Base-by-base conservation (phyloP, 306 rosid genomes). In the Citrullus colocynthis region DNA sequence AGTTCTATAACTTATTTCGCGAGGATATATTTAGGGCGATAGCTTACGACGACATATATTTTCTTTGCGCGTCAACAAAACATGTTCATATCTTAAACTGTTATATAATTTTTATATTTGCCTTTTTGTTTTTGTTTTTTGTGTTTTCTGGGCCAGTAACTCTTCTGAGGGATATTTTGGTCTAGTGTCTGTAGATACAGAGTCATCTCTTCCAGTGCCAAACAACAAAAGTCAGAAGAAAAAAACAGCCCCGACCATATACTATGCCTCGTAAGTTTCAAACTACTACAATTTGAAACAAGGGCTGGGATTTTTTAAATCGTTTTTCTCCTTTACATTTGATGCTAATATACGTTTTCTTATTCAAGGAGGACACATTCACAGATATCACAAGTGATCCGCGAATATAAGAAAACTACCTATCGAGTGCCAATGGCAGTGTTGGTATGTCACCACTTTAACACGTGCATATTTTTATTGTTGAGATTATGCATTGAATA, bases 381-480 rank as follows among this genome's bases (percentile, higher is more conserved):
- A 52, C 98, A 94, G 82, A 89, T 94, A 80, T 83, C 97, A 82
- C 98, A 91, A 85, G 93, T 94, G 66, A 56, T 94, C 63, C 90
- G 93, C 6, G 98, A 94, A 85, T 82, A 90, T 81, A 84, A 88
- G 67, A 94, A 94, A 85, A 94, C 97, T 28, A 20, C 90, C 78
- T 94, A 94, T 83, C 87, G 96, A 73, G 98, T 91, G 72, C 91
- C 97, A 0, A 94, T 94, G 98, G 85, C 96, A 44, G 91, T 91
- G 78, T 78, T 94, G 95, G 97, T 94, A 89, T 74, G 97, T 84
- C 82, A 74, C 75, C 48, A 61, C 24, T 45, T 86, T 24, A 18
- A 39, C 16, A 51, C 34, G 41, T 34, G 55, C 12, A 7, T 64
- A 9, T 24, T 8, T 6, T 6, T 32, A 28, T 18, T 51, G 12